Conservation (phyloP, 805 yeast genomes). For the Kurtzmaniella fragi region DNA sequence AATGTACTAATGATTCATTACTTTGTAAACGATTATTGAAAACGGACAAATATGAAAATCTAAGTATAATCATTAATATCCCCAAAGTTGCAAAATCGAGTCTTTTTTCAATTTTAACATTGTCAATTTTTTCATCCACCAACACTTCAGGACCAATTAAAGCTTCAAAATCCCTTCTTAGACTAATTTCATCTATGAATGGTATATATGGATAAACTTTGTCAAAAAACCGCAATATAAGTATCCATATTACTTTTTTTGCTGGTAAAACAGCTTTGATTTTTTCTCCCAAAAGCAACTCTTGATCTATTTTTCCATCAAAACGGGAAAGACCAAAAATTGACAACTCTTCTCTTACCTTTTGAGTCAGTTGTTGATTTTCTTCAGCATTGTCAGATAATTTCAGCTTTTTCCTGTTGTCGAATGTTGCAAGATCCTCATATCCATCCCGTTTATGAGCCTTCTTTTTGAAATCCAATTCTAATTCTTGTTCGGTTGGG, state of each 20-base stretch:
- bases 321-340: conserved; percentile 29
- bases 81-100: conserved; percentile 34
- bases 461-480: conserved; percentile 14
- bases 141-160: conserved; percentile 33
- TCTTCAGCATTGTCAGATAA: not conserved
- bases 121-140: conserved; percentile 14
- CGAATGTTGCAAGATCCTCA: conserved; percentile 17
- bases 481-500: not conserved
- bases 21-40: conserved; percentile 29
- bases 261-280: conserved; percentile 46
- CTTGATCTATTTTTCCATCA: conserved; percentile 27
- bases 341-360: conserved; percentile 24
- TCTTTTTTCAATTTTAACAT: conserved; percentile 23
- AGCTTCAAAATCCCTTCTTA: conserved; percentile 39
- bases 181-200: conserved; percentile 54
- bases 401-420: conserved; percentile 1
- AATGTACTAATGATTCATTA: conserved; percentile 24
- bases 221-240: conserved; percentile 55
- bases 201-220: conserved; percentile 63
- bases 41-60: conserved; percentile 31
- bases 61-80: conserved; percentile 25
- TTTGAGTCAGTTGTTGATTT: not conserved
- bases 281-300: conserved; percentile 36
- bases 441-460: conserved; percentile 21
- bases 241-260: conserved; percentile 48